Evolutionary conservation across 441 rosid species (phyloP).

Genomic region (Rhodomyrtus psidioides): DNA sequence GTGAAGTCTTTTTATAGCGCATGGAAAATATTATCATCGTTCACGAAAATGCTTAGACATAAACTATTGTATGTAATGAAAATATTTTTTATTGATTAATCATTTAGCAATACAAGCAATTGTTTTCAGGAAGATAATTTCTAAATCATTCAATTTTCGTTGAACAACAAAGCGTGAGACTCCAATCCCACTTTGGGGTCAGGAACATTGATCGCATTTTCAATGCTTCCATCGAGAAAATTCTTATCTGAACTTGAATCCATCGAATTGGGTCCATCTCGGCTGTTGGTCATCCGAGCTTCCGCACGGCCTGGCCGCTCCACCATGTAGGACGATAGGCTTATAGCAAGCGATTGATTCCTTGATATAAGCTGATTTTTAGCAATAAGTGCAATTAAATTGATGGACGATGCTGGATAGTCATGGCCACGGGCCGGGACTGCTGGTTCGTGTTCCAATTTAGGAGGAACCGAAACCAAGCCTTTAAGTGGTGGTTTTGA

Average conservation of each 20-base stretch:
- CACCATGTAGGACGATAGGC: accelerated
- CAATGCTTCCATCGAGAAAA: background rate
- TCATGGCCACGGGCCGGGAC: no score
- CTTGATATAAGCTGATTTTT: background rate
- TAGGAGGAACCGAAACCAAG: no score
- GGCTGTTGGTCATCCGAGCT: accelerated
- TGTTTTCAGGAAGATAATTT: no score
- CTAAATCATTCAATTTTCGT: no score
- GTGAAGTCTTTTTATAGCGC: no score
- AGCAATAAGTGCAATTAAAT: background rate
- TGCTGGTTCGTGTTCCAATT: no score
- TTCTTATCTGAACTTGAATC: accelerated
- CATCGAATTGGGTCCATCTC: background rate
- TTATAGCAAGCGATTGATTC: background rate
- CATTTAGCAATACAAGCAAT: no score
- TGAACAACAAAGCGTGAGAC: background rate
- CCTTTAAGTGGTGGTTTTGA: no score
- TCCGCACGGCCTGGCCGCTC: background rate
- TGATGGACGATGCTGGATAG: background rate
- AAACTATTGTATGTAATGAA: background rate
- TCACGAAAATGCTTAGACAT: no score
- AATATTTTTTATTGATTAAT: no score
- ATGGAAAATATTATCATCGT: no score
- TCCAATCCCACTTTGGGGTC: background rate
- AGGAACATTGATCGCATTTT: background rate